These are phyloP conservation scores for Chlorella vulgaris DNA, from an alignment of 139 green algal genomes.

Conservation along the genomic window DNA sequence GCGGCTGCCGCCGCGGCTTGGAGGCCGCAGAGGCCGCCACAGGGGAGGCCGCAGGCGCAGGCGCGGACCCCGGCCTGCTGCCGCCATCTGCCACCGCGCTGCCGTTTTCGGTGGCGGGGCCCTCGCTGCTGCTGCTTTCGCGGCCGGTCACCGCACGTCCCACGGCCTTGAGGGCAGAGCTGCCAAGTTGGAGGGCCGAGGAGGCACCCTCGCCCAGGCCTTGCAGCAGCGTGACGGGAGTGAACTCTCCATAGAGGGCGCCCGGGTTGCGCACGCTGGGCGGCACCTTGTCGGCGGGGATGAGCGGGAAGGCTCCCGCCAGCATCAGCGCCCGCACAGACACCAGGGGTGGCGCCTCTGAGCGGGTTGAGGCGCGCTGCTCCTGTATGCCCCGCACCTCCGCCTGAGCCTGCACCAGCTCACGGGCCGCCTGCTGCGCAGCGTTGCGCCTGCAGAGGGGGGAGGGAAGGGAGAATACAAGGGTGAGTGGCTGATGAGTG, in stretches of 20 bases:
- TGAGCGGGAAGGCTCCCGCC: constrained; percentile 47
- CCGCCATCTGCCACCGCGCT: background rate
- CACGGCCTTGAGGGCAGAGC: background rate
- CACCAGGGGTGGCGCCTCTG: background rate
- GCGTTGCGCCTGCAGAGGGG: constrained; percentile 23
- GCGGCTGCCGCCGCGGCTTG: constrained; percentile 29
- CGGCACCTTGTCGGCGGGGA: constrained; percentile 42
- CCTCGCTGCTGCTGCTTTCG: constrained; percentile 1
- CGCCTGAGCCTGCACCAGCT: constrained; percentile 42
- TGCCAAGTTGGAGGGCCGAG: background rate
- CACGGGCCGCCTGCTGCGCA: constrained; percentile 37
- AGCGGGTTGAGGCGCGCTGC: background rate
- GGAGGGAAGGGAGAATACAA: background rate
- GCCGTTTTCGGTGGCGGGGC: background rate
- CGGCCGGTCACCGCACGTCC: background rate
- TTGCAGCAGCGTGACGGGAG: constrained; percentile 32
- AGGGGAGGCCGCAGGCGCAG: too few species aligned
- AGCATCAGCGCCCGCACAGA: constrained; percentile 41
- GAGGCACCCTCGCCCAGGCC: background rate
- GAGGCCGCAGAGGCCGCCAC: constrained; percentile 20
- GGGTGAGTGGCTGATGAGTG: background rate
- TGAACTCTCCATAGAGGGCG: constrained; percentile 44
- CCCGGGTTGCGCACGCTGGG: constrained; percentile 18
- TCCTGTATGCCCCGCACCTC: constrained; percentile 41
- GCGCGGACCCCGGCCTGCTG: constrained; percentile 15